Evolutionary conservation across 495 filamentous ascomycete genomes (phyloP).

Genomic region (Cenococcum geophilum): DNA sequence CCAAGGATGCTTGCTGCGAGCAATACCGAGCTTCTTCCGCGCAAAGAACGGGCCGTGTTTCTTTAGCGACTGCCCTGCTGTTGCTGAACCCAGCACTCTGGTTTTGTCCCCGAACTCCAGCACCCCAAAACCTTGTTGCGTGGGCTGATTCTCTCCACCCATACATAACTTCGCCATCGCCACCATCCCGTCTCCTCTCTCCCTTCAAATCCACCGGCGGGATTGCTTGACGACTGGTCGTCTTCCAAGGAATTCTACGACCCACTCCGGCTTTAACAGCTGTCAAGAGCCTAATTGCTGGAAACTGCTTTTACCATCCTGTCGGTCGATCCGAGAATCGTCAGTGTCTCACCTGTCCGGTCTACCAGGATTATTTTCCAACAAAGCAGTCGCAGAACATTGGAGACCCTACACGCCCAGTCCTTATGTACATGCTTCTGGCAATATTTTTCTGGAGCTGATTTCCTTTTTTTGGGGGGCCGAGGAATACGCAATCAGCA

Average conservation of each 20-base stretch:
- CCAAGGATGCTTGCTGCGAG: neutral
- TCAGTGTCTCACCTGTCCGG: slow-evolving; percentile 23
- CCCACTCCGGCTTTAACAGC: no score
- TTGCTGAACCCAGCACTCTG: neutral
- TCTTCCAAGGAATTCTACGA: neutral
- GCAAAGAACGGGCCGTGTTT: slow-evolving; percentile 3
- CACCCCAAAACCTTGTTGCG: neutral
- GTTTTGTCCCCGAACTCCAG: no score
- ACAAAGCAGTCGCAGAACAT: slow-evolving; percentile 6
- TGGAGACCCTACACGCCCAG: neutral
- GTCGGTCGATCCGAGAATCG: slow-evolving; percentile 26
- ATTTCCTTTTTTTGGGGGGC: neutral
- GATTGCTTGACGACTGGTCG: neutral
- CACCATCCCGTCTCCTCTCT: neutral
- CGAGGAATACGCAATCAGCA: neutral
- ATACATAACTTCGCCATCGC: neutral
- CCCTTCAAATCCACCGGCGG: neutral
- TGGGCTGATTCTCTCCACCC: slow-evolving; percentile 9
- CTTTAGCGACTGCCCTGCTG: neutral
- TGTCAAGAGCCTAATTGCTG: slow-evolving; percentile 11
- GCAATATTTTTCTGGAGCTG: neutral
- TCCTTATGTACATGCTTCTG: neutral
- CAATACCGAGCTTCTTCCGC: slow-evolving; percentile 3
- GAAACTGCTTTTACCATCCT: slow-evolving; percentile 9
- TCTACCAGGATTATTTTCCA: slow-evolving; percentile 15